Base-by-base conservation (phyloP, 2,329 filamentous ascomycete genomes). In the Calonectria crousiana region DNA sequence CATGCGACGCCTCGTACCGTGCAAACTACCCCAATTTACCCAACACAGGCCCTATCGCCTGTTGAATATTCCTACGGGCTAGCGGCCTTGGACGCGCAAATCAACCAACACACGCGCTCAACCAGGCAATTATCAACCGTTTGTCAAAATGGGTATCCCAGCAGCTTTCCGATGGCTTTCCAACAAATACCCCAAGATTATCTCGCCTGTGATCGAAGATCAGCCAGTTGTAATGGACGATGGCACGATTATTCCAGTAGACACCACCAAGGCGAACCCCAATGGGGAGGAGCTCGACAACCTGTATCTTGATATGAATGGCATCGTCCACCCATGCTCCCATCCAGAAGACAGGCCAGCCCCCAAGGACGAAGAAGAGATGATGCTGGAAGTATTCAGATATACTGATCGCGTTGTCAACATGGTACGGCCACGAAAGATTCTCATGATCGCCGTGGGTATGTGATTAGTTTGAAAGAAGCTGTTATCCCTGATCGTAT, bases 331-430 rank as follows among this genome's bases (percentile, higher is more conserved):
- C 88, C 97, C 97, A 38, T 99, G 97, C 87, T 98, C 96, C 60
- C 97, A 99, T 86, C 97, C 97, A 0, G 97, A 99, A 84, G 96
- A 98, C 82, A 92, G 92, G 76, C 95, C 97, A 2, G 92, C 97
- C 5, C 97, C 97, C 14, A 94, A 93, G 82, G 96, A 97, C 75
- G 97, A 99, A 87, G 95, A 98, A 84, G 97, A 98, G 87, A 99
- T 99, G 97, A 99, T 99, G 97, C 84, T 98, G 80, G 97, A 97
- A 83, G 93, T 99, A 75, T 99, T 99, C 89, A 95, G 94, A 83
- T 99, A 99, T 86, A 99, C 97, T n/a, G 96, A 99, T 83, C 94
- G 97, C 74, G 96, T 99, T 30, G 95, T 99, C 78, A 98, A 98
- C 84, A 99, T 99, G 96, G 96, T 98, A 78, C 94, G 97, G 74